These are phyloP conservation scores for Aquilaria malaccensis DNA, from an alignment of 345 rosid genomes.

Conservation along the genomic window DNA sequence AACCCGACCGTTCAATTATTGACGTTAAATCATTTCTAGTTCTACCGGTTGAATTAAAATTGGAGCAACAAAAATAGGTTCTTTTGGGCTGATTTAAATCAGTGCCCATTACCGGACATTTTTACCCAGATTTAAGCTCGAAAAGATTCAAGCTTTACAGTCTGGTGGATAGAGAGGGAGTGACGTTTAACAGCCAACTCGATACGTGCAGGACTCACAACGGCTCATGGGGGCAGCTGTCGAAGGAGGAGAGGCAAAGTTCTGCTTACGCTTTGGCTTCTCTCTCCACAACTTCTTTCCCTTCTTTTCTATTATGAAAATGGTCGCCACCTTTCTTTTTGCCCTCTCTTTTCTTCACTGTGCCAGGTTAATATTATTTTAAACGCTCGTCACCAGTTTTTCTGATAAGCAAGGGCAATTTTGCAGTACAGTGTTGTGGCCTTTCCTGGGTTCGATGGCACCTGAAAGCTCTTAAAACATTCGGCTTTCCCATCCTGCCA, in stretches of 20 bases:
- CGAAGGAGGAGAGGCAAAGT: constrained; percentile 17
- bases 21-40: too few species aligned
- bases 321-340: neutral
- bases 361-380: neutral
- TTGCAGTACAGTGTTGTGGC: constrained; percentile 32
- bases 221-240: constrained; percentile 33
- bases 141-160: too few species aligned
- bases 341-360: constrained; percentile 3
- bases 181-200: neutral
- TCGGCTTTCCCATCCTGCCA: constrained; percentile 13
- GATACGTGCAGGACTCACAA: constrained; percentile 27
- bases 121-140: neutral
- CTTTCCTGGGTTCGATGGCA: constrained; percentile 25
- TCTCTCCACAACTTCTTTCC: neutral
- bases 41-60: too few species aligned
- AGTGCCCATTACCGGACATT: neutral
- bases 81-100: constrained; percentile 17
- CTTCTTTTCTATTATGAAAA: neutral
- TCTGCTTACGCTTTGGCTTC: constrained; percentile 7
- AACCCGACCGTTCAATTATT: too few species aligned
- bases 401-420: constrained; percentile 27
- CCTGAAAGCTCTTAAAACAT: constrained; percentile 24
- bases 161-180: neutral
- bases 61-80: neutral
- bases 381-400: constrained; percentile 4